A percentile compares a stretch with the other conserved stretches of the same genome.
phyloP scores from a whole-genome alignment of 257 asterid species.

The Linderniella brevidens region DNA sequence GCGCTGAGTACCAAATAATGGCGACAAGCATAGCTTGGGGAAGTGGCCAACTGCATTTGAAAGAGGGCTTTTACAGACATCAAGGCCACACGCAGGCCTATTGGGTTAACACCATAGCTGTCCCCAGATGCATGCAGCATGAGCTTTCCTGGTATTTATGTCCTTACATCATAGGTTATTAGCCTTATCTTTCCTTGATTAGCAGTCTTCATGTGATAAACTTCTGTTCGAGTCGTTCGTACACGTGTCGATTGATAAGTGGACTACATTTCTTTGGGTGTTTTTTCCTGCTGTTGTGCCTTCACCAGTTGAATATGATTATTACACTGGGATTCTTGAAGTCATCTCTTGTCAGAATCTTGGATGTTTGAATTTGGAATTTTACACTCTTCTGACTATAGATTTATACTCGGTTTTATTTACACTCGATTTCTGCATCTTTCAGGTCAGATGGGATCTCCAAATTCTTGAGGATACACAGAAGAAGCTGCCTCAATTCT shows the following conservation, averaged over 20 bases:
- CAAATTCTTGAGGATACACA: conserved; percentile 21
- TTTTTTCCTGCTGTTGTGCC: too few species aligned
- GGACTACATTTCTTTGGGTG: too few species aligned
- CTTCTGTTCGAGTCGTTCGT: too few species aligned
- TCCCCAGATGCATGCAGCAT: conserved; percentile 26
- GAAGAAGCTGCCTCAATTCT: conserved; percentile 12
- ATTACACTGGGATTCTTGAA: too few species aligned
- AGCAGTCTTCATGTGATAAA: too few species aligned
- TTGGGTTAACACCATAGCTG: conserved; percentile 19
- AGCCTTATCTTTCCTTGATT: neutral
- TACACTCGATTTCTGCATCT: conserved; percentile 1
- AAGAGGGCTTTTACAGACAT: conserved; percentile 22
- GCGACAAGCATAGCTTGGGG: conserved; percentile 52
- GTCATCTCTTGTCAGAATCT: too few species aligned
- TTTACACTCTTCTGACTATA: neutral
- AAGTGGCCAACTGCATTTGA: conserved; percentile 31
- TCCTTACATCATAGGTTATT: neutral
- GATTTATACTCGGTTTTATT: neutral
- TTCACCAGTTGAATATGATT: too few species aligned
- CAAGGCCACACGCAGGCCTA: conserved; percentile 29
- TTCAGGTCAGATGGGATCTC: conserved; percentile 61
- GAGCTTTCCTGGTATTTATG: conserved; percentile 46
- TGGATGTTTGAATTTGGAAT: neutral
- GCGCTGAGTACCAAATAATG: conserved; percentile 18
- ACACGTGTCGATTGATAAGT: too few species aligned